These are phyloP conservation scores for Elongisporangium senticosum DNA, from an alignment of 352 stramenopile genomes.

Conservation along the genomic window DNA sequence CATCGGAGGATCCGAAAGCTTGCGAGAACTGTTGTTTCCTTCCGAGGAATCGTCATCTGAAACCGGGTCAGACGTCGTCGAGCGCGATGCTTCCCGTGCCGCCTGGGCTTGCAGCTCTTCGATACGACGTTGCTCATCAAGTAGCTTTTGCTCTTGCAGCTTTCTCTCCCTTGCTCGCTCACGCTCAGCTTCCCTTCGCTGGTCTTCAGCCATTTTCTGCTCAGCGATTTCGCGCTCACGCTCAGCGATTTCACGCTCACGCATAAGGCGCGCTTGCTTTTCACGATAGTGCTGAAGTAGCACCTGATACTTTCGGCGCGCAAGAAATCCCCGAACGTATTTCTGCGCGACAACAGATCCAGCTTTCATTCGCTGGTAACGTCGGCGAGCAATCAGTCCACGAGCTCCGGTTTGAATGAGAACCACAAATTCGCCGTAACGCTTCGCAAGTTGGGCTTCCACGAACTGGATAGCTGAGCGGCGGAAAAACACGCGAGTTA, in stretches of 20 bases:
- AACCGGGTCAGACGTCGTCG: constrained; percentile 56
- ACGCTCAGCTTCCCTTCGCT: constrained; percentile 9
- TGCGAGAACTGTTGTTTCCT: constrained; percentile 18
- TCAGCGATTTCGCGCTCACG: constrained; percentile 10
- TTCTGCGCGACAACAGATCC: constrained; percentile 47
- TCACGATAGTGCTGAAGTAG: constrained; percentile 43
- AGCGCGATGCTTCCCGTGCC: constrained; percentile 15
- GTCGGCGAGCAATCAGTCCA: constrained; percentile 42
- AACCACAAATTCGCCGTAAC: constrained; percentile 82
- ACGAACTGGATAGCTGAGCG: constrained; percentile 82
- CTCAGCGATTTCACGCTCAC: constrained; percentile 35
- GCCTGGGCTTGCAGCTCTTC: constrained; percentile 46
- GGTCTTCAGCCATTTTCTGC: constrained; percentile 12
- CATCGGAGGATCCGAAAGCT: constrained; percentile 5
- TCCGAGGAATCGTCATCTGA: constrained; percentile 74
- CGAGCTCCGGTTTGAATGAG: constrained; percentile 75
- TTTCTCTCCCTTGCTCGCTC: constrained; percentile 10
- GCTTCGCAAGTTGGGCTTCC: constrained; percentile 79
- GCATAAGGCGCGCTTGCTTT: constrained; percentile 31
- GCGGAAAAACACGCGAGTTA: constrained; percentile 81
- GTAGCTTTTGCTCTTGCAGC: constrained; percentile 12
- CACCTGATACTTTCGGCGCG: constrained; percentile 44
- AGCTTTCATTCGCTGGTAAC: constrained; percentile 40
- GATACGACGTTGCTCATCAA: constrained; percentile 41
- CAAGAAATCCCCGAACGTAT: constrained; percentile 61